Conservation (phyloP, 805 yeast species). For the Isabelozyma rhagii region DNA sequence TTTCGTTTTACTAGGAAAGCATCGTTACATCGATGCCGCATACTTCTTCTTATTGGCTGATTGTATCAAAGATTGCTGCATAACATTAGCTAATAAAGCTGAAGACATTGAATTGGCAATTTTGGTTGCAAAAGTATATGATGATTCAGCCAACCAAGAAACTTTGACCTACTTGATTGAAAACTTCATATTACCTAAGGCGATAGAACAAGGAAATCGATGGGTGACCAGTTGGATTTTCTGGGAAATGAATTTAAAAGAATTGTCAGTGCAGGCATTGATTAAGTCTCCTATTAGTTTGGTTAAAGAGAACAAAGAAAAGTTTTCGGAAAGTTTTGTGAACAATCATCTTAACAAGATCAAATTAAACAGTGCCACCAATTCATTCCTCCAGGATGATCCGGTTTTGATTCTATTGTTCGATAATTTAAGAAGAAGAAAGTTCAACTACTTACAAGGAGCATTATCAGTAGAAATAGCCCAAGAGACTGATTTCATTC, state of each 20-base stretch:
- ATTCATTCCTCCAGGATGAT: constrained; percentile 61
- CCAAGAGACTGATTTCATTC: constrained; percentile 59
- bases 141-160: constrained; percentile 38
- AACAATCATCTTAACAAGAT: constrained; percentile 9
- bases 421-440: constrained; percentile 53
- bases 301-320: constrained; percentile 13
- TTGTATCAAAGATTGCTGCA: constrained; percentile 71
- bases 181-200: constrained; percentile 50
- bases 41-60: constrained; percentile 80
- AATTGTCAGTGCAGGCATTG: constrained; percentile 58
- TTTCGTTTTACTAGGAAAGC: constrained; percentile 83
- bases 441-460: constrained; percentile 48
- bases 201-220: constrained; percentile 61
- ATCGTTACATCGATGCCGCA: constrained; percentile 83
- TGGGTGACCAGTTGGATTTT: constrained; percentile 83
- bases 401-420: constrained; percentile 76
- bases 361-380: constrained; percentile 12
- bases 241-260: constrained; percentile 52
- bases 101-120: constrained; percentile 72
- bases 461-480: constrained; percentile 40
- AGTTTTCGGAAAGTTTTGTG: constrained; percentile 19
- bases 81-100: constrained; percentile 65
- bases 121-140: constrained; percentile 75
- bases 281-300: constrained; percentile 50
- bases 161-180: constrained; percentile 40